Base-by-base conservation (phyloP, 805 yeast species). In the Metschnikowia drakensbergensis region DNA sequence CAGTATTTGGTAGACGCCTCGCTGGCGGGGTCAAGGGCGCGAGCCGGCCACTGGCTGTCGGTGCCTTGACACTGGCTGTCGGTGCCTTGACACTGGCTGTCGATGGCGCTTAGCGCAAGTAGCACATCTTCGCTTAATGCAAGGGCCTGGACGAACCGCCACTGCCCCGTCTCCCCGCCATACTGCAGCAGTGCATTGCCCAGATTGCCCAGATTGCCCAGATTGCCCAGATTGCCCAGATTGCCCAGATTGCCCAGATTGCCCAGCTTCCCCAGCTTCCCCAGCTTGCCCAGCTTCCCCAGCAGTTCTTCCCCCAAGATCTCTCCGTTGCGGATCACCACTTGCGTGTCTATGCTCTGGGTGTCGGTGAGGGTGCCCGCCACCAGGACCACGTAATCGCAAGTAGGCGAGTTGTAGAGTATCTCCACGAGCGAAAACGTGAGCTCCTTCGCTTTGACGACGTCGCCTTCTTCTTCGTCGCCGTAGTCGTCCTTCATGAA, bases 241-340 rank as follows among this genome's bases (percentile, higher is more conserved):
- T n/a, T n/a, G n/a, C n/a, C n/a, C n/a, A n/a, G n/a, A n/a, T n/a
- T n/a, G n/a, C n/a, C n/a, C n/a, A n/a, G n/a, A n/a, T n/a, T n/a
- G n/a, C n/a, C n/a, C n/a, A n/a, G n/a, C n/a, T n/a, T n/a, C n/a
- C n/a, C n/a, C n/a, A n/a, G n/a, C n/a, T n/a, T n/a, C n/a, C n/a
- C n/a, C n/a, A n/a, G n/a, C n/a, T n/a, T n/a, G n/a, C n/a, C n/a
- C n/a, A n/a, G n/a, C n/a, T n/a, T n/a, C n/a, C 17, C 17, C 17
- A 17, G 2, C 17, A 17, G 17, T 17, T 17, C 17, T 17, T 17
- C 17, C 17, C 17, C 17, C 17, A 17, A 1, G n/a, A 52, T 54
- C 27, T 50, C 51, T 2, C 76, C 76, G 54, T 69, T 69, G 4
- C 63, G 53, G 26, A 71, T 69, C 41, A 49, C 58, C 45, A 71